phyloP scores from a whole-genome alignment of 352 stramenopile genomes.

The Globisporangium orthogonon region DNA sequence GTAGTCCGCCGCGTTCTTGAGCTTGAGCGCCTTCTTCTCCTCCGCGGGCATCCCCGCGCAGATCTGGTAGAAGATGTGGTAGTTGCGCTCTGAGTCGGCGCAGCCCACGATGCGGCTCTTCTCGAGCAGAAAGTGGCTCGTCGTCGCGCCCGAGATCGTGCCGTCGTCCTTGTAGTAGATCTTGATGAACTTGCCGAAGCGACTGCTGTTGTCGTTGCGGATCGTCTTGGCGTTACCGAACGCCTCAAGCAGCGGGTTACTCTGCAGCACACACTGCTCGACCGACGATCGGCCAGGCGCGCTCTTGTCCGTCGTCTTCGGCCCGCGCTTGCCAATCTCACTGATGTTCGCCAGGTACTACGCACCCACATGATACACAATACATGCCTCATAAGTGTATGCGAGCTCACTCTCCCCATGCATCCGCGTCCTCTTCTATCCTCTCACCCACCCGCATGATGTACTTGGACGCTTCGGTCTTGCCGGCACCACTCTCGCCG shows the following conservation, averaged over 20 bases:
- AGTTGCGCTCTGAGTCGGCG: conserved; percentile 94
- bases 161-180: conserved; percentile 91
- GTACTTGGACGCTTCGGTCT: conserved; percentile 89
- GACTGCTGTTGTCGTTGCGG: conserved; percentile 95
- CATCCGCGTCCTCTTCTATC: neutral
- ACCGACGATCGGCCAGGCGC: conserved; percentile 63
- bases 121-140: conserved; percentile 97
- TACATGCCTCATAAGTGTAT: too few relatives aligned
- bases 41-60: conserved; percentile 71
- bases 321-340: conserved; percentile 76
- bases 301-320: conserved; percentile 59
- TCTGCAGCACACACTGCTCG: conserved; percentile 89
- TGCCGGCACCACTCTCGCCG: conserved; percentile 81
- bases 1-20: conserved; percentile 89
- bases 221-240: conserved; percentile 94
- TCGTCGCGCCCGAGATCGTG: conserved; percentile 89
- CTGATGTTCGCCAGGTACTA: conserved; percentile 89
- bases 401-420: too few relatives aligned
- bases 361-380: neutral
- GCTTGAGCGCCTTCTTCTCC: conserved; percentile 68
- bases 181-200: conserved; percentile 96
- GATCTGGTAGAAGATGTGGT: conserved; percentile 99
- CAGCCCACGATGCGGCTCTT: conserved; percentile 96
- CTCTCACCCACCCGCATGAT: conserved; percentile 73
- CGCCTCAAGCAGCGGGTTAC: conserved; percentile 89